Percentiles rank a stretch among this genome's conserved stretches.
These are phyloP conservation scores for Hermanozyma aechmeae DNA, from an alignment of 805 yeast genomes.

Conservation along the genomic window DNA sequence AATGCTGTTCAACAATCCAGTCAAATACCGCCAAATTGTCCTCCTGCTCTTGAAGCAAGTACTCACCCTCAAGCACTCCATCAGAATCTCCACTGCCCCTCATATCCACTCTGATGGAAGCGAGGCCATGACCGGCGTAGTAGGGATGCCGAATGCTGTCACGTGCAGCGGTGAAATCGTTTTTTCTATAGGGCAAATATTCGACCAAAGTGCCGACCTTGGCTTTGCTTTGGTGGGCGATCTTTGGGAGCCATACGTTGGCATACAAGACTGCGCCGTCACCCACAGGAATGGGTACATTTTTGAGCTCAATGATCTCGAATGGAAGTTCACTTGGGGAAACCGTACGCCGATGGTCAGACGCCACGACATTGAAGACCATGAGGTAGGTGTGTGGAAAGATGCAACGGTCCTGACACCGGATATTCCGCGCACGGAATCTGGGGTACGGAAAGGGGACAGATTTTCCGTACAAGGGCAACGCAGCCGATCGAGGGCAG, in stretches of 20 bases:
- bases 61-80: slow-evolving; percentile 32
- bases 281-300: slow-evolving; percentile 28
- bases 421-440: too few species aligned
- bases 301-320: too few species aligned
- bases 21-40: slow-evolving; percentile 35
- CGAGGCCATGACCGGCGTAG: slow-evolving; percentile 39
- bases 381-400: too few species aligned
- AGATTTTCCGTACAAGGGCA: too few species aligned
- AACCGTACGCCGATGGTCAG: too few species aligned
- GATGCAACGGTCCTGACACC: too few species aligned
- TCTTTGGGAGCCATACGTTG: slow-evolving; percentile 35
- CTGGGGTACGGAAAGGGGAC: too few species aligned
- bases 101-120: slow-evolving; percentile 37
- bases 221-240: slow-evolving; percentile 9
- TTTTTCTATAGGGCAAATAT: slow-evolving; percentile 37
- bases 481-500: too few species aligned
- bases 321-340: too few species aligned
- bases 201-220: slow-evolving; percentile 32
- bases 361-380: too few species aligned
- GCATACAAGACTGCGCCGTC: slow-evolving; percentile 32
- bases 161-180: slow-evolving; percentile 35
- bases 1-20: slow-evolving; percentile 29
- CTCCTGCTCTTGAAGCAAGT: slow-evolving; percentile 33
- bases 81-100: slow-evolving; percentile 38
- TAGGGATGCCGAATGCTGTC: slow-evolving; percentile 38